phyloP scores from a whole-genome alignment of 192 early-diverging fungal species.

The Coemansia erecta region DNA sequence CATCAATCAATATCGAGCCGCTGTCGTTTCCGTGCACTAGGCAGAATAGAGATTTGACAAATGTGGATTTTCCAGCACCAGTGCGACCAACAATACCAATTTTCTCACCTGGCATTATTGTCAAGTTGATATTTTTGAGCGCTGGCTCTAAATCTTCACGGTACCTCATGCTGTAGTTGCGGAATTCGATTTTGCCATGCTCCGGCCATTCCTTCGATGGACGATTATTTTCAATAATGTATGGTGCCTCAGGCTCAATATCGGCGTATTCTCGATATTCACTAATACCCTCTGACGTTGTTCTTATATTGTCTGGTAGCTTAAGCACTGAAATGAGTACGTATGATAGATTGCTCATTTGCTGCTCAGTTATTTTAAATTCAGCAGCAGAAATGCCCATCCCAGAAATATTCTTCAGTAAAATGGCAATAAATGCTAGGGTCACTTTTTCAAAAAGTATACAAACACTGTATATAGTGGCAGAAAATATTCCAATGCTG shows the following conservation, averaged over 20 bases:
- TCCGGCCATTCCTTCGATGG: conserved; percentile 24
- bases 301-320: conserved; percentile 9
- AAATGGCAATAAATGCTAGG: conserved; percentile 9
- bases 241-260: conserved; percentile 13
- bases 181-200: conserved; percentile 30
- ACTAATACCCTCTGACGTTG: conserved; percentile 16
- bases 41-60: conserved; percentile 55
- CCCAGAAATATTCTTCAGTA: conserved; percentile 14
- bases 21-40: conserved; percentile 58
- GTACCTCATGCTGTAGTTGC: conserved; percentile 28
- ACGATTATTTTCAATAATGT: conserved; percentile 2
- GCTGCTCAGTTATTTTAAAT: conserved; percentile 1
- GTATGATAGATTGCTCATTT: conserved; percentile 3
- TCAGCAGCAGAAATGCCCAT: conserved; percentile 19
- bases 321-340: conserved; percentile 6
- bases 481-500: conserved; percentile 61
- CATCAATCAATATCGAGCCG: conserved; percentile 70
- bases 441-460: conserved; percentile 35
- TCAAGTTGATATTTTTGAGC: conserved; percentile 44
- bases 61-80: conserved; percentile 64
- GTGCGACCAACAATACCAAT: conserved; percentile 59
- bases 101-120: conserved; percentile 57
- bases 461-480: conserved; percentile 51
- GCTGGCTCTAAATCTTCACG: conserved; percentile 15
- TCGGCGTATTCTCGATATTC: conserved; percentile 20